phyloP scores from a whole-genome alignment of 345 rosid genomes.

The Mallotus nudiflorus region DNA sequence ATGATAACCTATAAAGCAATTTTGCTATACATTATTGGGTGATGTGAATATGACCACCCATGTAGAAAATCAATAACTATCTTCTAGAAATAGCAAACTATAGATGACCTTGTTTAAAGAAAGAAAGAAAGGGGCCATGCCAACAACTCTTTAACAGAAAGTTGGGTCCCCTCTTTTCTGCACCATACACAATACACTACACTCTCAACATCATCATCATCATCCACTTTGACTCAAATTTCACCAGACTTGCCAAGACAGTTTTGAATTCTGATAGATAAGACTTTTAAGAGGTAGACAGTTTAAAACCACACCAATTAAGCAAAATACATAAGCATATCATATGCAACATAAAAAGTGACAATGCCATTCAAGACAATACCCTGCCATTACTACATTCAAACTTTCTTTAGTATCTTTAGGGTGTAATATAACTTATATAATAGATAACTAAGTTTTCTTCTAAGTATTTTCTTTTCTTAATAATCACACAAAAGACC shows the following conservation, averaged over 20 bases:
- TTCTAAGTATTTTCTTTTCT: background rate
- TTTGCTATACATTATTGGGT: background rate
- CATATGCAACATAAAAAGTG: background rate
- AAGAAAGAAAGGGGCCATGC: background rate
- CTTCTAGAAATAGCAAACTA: background rate
- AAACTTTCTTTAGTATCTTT: background rate
- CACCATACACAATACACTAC: background rate
- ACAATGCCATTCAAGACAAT: slow-evolving; percentile 11
- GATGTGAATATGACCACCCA: background rate
- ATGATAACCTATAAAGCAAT: background rate
- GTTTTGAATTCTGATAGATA: background rate
- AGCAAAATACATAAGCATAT: slow-evolving; percentile 10
- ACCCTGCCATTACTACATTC: slow-evolving; percentile 4
- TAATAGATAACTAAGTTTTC: slow-evolving; percentile 8
- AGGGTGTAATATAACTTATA: slow-evolving; percentile 2
- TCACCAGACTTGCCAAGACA: background rate
- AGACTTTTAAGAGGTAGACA: background rate
- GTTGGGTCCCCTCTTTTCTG: background rate
- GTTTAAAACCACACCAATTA: slow-evolving; percentile 4
- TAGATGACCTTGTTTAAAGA: background rate
- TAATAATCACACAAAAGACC: slow-evolving; percentile 76
- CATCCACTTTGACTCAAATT: slow-evolving; percentile 9
- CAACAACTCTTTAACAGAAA: slow-evolving; percentile 11
- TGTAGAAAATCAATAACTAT: background rate
- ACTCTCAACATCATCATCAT: slow-evolving; percentile 1